phyloP scores from a whole-genome alignment of 768 basidiomycete genomes.

The Termitomyces sp. region DNA sequence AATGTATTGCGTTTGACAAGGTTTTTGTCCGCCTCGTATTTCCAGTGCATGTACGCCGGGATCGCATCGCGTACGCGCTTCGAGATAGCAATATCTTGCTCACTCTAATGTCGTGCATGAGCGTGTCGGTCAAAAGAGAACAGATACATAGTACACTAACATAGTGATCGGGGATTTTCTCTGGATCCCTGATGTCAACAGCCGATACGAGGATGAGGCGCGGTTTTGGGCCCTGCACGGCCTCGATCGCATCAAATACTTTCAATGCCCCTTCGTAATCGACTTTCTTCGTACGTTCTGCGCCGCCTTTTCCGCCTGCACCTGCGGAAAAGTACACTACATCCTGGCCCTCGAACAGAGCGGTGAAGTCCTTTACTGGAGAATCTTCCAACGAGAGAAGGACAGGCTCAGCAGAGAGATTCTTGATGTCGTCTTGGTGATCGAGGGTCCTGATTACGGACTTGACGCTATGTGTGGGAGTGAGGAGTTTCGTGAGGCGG shows the following conservation, averaged over 20 bases:
- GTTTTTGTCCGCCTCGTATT: slow-evolving; percentile 47
- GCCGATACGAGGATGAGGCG: slow-evolving; percentile 56
- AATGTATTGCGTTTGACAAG: slow-evolving; percentile 45
- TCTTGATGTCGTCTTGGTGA: slow-evolving; percentile 43
- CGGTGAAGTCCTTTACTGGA: slow-evolving; percentile 37
- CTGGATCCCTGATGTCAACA: slow-evolving; percentile 48
- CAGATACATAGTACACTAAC: slow-evolving; percentile 26
- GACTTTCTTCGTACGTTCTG: slow-evolving; percentile 50
- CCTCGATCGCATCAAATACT: slow-evolving; percentile 65
- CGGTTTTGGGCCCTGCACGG: slow-evolving; percentile 39
- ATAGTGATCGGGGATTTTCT: slow-evolving; percentile 46
- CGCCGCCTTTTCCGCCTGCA: slow-evolving; percentile 55
- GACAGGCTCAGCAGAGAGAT: slow-evolving; percentile 37
- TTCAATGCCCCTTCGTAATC: slow-evolving; percentile 64
- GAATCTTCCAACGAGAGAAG: slow-evolving; percentile 55
- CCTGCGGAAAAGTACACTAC: slow-evolving; percentile 46
- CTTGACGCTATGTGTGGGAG: slow-evolving; percentile 37
- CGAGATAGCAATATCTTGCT: slow-evolving; percentile 39
- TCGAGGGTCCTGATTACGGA: slow-evolving; percentile 50
- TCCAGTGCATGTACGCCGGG: slow-evolving; percentile 40
- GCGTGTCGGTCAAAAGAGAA: not conserved
- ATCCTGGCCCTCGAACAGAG: slow-evolving; percentile 37
- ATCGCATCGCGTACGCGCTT: slow-evolving; percentile 41
- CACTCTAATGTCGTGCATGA: slow-evolving; percentile 26
- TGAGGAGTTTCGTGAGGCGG: slow-evolving; percentile 47